Conservation (phyloP, 352 stramenopile species). For the Phytophthora ramorum region DNA sequence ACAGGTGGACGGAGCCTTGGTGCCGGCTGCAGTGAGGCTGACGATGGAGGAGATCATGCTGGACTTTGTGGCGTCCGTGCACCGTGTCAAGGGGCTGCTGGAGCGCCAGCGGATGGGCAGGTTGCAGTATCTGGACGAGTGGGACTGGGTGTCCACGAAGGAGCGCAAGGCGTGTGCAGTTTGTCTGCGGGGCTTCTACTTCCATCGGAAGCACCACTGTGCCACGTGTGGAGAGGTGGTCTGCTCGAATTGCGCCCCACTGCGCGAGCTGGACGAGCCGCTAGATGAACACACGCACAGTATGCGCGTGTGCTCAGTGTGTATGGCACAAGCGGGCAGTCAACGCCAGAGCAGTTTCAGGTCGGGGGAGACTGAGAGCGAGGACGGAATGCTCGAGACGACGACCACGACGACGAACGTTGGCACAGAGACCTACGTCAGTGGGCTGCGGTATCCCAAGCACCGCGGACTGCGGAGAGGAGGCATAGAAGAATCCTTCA, state of each 20-base stretch:
- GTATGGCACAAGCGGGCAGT: conserved; percentile 58
- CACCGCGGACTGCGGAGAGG: conserved; percentile 27
- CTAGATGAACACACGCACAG: conserved; percentile 54
- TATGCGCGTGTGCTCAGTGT: conserved; percentile 77
- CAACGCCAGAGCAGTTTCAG: conserved; percentile 27
- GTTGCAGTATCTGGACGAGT: conserved; percentile 81
- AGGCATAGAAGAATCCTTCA: conserved; percentile 25
- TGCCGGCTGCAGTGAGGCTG: conserved; percentile 23
- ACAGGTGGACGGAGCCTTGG: conserved; percentile 69
- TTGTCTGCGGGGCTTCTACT: conserved; percentile 80
- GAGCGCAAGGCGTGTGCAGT: conserved; percentile 84
- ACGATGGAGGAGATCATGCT: conserved; percentile 78
- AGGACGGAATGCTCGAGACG: conserved; percentile 32
- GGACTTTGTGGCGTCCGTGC: conserved; percentile 60
- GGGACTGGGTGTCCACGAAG: conserved; percentile 73
- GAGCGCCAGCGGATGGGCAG: conserved; percentile 80
- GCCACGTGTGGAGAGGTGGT: conserved; percentile 81
- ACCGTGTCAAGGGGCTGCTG: conserved; percentile 64
- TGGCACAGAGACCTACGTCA: conserved; percentile 58
- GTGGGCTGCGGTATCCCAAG: conserved; percentile 42
- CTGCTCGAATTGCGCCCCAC: conserved; percentile 72
- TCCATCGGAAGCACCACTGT: conserved; percentile 83
- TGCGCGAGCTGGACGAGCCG: conserved; percentile 77
- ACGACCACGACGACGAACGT: conserved; percentile 51
- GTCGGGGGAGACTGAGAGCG: conserved; percentile 34